Conservation (phyloP, 768 basidiomycete genomes). For the Tylopilus vinaceipallidus region DNA sequence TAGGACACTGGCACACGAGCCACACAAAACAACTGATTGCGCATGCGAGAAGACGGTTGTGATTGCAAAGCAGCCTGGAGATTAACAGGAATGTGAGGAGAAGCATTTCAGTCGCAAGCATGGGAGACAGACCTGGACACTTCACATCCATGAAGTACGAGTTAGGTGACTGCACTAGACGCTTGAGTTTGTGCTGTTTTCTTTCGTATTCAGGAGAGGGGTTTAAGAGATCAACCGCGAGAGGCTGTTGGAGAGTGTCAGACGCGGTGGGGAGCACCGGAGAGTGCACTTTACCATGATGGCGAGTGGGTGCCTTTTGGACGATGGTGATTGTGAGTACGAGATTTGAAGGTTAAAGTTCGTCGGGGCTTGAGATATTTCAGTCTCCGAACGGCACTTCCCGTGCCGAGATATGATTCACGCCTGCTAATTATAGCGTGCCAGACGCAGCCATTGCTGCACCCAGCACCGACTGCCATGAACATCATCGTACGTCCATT, state of each 20-base stretch:
- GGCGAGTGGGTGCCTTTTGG: conserved; percentile 10
- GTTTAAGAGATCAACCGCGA: conserved; percentile 97
- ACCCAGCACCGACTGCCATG: conserved; percentile 44
- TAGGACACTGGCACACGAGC: conserved; percentile 87
- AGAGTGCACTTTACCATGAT: conserved; percentile 18
- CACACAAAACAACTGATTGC: conserved; percentile 94
- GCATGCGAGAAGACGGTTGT: conserved; percentile 99
- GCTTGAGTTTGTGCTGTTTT: conserved; percentile 97
- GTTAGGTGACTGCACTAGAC: conserved; percentile 96
- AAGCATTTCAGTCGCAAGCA: neutral
- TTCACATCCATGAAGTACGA: conserved; percentile 99
- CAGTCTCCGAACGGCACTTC: conserved; percentile 15
- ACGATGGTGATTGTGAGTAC: conserved; percentile 25
- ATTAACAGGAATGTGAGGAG: neutral
- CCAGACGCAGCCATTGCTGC: conserved; percentile 12
- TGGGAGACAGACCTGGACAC: conserved; percentile 76
- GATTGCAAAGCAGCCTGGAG: conserved; percentile 89
- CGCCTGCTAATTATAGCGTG: neutral
- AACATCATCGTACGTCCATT: conserved; percentile 63
- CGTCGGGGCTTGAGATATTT: conserved; percentile 16
- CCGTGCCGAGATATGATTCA: conserved; percentile 4
- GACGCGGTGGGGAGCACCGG: neutral
- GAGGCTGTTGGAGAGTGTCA: conserved; percentile 58
- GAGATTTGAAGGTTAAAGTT: conserved; percentile 26
- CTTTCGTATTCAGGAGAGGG: conserved; percentile 84